These are phyloP conservation scores for Domatiomyces globalis DNA, from an alignment of 2,329 filamentous ascomycete genomes.

Conservation along the genomic window DNA sequence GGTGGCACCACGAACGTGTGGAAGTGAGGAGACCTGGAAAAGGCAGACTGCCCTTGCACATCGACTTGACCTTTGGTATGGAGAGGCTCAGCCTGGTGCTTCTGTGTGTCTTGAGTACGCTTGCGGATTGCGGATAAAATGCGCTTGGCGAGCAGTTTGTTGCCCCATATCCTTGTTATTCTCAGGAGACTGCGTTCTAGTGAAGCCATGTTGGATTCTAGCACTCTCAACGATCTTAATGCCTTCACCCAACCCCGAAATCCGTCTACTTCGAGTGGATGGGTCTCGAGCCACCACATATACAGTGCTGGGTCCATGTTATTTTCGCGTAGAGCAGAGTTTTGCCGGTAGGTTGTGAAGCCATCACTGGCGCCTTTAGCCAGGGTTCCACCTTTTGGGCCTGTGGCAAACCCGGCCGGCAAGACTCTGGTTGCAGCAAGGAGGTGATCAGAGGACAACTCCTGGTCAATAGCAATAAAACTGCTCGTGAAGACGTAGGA, in stretches of 20 bases:
- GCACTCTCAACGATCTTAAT: neutral
- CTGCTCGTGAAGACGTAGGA: neutral
- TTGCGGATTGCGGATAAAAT: neutral
- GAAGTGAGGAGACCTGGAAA: neutral
- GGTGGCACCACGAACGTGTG: neutral
- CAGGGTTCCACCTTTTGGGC: no score
- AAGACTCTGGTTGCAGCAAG: neutral
- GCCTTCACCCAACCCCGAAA: neutral
- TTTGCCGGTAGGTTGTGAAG: no score
- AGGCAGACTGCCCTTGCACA: neutral
- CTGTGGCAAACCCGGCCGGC: neutral
- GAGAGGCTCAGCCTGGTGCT: neutral
- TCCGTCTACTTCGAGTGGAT: neutral
- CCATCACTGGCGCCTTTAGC: no score
- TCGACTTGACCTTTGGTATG: neutral
- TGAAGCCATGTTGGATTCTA: neutral
- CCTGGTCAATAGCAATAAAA: neutral
- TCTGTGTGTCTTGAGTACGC: neutral
- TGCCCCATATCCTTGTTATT: neutral
- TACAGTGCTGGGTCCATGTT: neutral
- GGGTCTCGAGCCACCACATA: neutral
- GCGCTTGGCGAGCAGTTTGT: neutral
- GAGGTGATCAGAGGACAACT: neutral
- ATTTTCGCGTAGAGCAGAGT: neutral
- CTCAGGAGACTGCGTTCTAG: neutral